Evolutionary conservation across 495 filamentous ascomycete genomes (phyloP).

Genomic region (Lasiosphaeriaceae sp.): DNA sequence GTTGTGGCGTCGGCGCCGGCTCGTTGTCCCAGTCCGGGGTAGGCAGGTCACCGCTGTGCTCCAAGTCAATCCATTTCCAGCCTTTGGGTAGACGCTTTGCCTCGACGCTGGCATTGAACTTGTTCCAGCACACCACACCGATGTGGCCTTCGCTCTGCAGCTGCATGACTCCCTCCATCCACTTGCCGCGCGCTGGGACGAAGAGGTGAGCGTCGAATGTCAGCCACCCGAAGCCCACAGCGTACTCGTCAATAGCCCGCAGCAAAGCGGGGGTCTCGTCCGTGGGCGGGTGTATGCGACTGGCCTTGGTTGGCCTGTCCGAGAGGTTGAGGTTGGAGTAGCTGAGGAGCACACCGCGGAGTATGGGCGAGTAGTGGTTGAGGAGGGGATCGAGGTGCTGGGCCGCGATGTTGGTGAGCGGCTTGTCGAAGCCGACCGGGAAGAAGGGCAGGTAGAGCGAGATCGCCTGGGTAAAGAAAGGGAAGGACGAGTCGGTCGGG

Average conservation of each 20-base stretch:
- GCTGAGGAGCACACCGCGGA: slow-evolving; percentile 42
- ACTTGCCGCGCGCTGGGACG: slow-evolving; percentile 41
- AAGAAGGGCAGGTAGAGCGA: slow-evolving; percentile 47
- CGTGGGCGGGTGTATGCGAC: slow-evolving; percentile 26
- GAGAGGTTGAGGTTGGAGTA: slow-evolving; percentile 45
- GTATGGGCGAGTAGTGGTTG: slow-evolving; percentile 42
- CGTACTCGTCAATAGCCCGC: slow-evolving; percentile 42
- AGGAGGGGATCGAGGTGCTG: slow-evolving; percentile 45
- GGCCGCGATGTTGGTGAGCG: slow-evolving; percentile 38
- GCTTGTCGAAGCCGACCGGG: slow-evolving; percentile 42
- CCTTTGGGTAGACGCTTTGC: slow-evolving; percentile 39
- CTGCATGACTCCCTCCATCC: slow-evolving; percentile 46
- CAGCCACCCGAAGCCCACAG: slow-evolving; percentile 43
- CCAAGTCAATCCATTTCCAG: slow-evolving; percentile 45
- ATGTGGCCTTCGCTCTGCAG: slow-evolving; percentile 48
- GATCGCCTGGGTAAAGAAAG: slow-evolving; percentile 46
- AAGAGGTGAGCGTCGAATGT: slow-evolving; percentile 45
- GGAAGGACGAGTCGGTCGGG: slow-evolving; percentile 25
- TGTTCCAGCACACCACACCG: slow-evolving; percentile 46
- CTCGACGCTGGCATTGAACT: slow-evolving; percentile 50
- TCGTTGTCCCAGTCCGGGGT: slow-evolving; percentile 9
- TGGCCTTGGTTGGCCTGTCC: slow-evolving; percentile 36
- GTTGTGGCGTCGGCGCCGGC: slow-evolving; percentile 11
- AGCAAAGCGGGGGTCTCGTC: slow-evolving; percentile 37
- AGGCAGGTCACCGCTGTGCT: slow-evolving; percentile 9